These are phyloP conservation scores for Auricularia cornea DNA, from an alignment of 768 basidiomycete species.

Conservation along the genomic window DNA sequence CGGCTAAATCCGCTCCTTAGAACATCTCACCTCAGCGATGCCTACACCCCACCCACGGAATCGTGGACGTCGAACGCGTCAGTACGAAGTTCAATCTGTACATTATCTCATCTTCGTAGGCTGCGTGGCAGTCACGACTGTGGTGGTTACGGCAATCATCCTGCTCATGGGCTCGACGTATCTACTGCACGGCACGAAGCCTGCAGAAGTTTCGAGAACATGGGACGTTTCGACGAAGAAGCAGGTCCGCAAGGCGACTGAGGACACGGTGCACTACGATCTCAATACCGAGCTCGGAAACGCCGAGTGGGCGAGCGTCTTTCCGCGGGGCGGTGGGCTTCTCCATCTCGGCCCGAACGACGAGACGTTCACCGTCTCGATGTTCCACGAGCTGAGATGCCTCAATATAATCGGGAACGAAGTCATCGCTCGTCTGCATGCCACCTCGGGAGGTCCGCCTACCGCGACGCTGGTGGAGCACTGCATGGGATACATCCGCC, in stretches of 20 bases:
- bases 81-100: too few relatives aligned
- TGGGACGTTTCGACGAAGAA: background rate
- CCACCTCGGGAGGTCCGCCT: too few relatives aligned
- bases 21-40: too few relatives aligned
- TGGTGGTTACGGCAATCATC: too few relatives aligned
- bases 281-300: conserved; percentile 9
- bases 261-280: conserved; percentile 19
- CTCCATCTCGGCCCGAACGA: conserved; percentile 17
- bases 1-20: too few relatives aligned
- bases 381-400: conserved; percentile 35
- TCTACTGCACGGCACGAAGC: too few relatives aligned
- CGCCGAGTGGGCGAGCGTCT: conserved; percentile 20
- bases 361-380: conserved; percentile 25
- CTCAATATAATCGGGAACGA: conserved; percentile 28
- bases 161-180: too few relatives aligned
- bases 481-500: conserved; percentile 33
- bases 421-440: conserved; percentile 6
- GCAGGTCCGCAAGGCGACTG: conserved; percentile 12
- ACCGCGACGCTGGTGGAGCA: conserved; percentile 19
- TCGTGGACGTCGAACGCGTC: too few relatives aligned
- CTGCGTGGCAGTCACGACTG: too few relatives aligned
- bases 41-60: too few relatives aligned
- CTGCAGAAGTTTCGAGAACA: too few relatives aligned
- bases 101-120: too few relatives aligned
- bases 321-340: conserved; percentile 15